These are phyloP conservation scores for Cytospora piceicola DNA, from an alignment of 2,329 filamentous ascomycete species.

Conservation along the genomic window DNA sequence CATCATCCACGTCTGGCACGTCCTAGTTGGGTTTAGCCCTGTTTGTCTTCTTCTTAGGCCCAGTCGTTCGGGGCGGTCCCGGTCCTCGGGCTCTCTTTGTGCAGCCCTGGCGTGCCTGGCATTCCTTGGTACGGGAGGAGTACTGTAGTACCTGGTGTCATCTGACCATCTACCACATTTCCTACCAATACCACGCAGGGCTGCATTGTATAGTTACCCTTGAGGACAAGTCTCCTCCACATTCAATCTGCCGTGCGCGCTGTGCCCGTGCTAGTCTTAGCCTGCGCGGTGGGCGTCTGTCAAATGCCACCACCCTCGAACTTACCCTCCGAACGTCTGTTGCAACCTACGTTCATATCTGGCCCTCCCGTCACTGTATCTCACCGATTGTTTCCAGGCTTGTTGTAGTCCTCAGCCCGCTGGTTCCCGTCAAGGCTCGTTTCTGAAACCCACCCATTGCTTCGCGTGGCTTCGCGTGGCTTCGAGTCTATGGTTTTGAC, in stretches of 20 bases:
- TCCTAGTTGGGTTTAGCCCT: slow-evolving; percentile 5
- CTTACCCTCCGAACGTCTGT: slow-evolving; percentile 10
- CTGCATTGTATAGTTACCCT: not conserved
- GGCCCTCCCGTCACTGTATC: slow-evolving; percentile 1
- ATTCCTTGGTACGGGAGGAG: not conserved
- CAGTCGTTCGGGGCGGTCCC: slow-evolving; percentile 2
- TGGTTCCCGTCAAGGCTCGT: not conserved
- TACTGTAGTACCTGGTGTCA: not conserved
- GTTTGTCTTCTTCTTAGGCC: not conserved
- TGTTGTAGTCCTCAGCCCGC: slow-evolving; percentile 7
- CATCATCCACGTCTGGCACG: slow-evolving; percentile 2
- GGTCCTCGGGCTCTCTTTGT: not conserved
- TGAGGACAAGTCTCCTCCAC: not conserved
- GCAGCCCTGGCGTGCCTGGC: not conserved
- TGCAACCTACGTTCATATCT: slow-evolving; percentile 9
- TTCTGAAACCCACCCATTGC: not conserved
- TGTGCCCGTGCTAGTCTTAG: slow-evolving; percentile 1
- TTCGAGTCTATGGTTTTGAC: not conserved
- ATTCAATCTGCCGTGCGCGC: not conserved
- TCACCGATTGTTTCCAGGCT: slow-evolving; percentile 7
- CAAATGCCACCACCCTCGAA: slow-evolving; percentile 26
- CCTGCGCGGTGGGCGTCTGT: slow-evolving; percentile 24
- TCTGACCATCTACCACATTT: not conserved
- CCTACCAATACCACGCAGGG: not conserved
- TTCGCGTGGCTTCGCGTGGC: slow-evolving; percentile 14